Evolutionary conservation across 768 basidiomycete species (phyloP).

Genomic region (Boletus pseudopeckii): DNA sequence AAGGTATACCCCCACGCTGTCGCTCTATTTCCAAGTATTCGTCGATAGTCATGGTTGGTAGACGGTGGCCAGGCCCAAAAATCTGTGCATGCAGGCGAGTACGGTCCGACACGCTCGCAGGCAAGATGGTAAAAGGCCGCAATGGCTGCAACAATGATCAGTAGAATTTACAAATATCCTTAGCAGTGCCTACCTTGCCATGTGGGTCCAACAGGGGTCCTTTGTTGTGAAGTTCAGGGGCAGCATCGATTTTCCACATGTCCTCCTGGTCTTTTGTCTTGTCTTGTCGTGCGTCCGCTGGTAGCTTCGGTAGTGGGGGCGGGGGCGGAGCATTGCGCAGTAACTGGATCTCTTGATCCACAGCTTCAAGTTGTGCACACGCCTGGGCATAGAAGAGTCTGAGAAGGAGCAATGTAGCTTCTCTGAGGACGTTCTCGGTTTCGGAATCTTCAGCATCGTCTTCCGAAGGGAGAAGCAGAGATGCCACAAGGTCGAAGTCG

Average conservation of each 20-base stretch:
- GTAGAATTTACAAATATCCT: not conserved
- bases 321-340: slow-evolving; percentile 51
- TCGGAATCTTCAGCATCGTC: slow-evolving; percentile 52
- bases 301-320: slow-evolving; percentile 29
- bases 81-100: slow-evolving; percentile 73
- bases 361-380: slow-evolving; percentile 59
- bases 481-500: slow-evolving; percentile 62
- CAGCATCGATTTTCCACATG: slow-evolving; percentile 73
- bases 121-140: slow-evolving; percentile 90
- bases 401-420: slow-evolving; percentile 65
- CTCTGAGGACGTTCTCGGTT: slow-evolving; percentile 63
- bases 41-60: slow-evolving; percentile 95
- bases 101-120: slow-evolving; percentile 64
- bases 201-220: slow-evolving; percentile 68
- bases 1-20: slow-evolving; percentile 80
- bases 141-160: slow-evolving; percentile 55
- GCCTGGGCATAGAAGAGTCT: slow-evolving; percentile 71
- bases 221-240: slow-evolving; percentile 42
- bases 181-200: slow-evolving; percentile 59
- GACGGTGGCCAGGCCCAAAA: slow-evolving; percentile 75
- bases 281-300: slow-evolving; percentile 37
- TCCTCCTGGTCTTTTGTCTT: slow-evolving; percentile 46
- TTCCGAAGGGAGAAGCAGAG: slow-evolving; percentile 47
- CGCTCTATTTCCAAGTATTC: slow-evolving; percentile 88
- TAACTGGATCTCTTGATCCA: slow-evolving; percentile 70